Evolutionary conservation across 2,329 filamentous ascomycete species (phyloP), one percentile per base, ranked within the genome.

Genomic region (Cryphonectria parasitica): DNA sequence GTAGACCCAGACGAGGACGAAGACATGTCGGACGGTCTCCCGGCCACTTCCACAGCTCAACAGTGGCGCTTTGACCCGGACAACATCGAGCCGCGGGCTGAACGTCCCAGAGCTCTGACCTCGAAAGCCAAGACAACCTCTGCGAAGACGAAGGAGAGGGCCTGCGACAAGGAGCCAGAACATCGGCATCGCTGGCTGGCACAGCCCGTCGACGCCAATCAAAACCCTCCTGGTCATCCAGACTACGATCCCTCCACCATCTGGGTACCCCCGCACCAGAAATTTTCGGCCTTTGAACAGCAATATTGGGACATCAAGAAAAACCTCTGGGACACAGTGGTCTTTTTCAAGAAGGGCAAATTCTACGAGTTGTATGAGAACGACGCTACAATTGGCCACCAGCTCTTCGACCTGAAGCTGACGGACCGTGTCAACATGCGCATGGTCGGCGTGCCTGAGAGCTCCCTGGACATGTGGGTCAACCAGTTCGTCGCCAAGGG

Each of bases 301-400:
- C 96, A 99, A 79, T 99, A 99, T 80, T 99, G 96, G 96, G 94
- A 97, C 77, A 98, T 99, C 80, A 99, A 99, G 83, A 92, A 95
- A 80, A 98, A 98, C 76, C 93, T 97, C 74, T 98, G 93, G 92
- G 94, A 98, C 75, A 98, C 95, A 0, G 91, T 99, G 62, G 95
- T 99, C 22, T 99, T 99, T 82, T 99, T 99, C 90, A 99, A 98
- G 82, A 99, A 99, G 85, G 96, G 96, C 77, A 99, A 99, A 77
- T 99, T 99, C 81, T 99, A 98, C 78, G 96, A 99, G 79, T 86
- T 99, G 0, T 99, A 98, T 77, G 96, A 99, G 79, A 97, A 98
- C 72, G 96, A 99, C 81, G 96, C 96, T 6, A 97, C 95, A 0
- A 91, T 98, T 69, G 96, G 96, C 5, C 95, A 99, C 78, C 96